phyloP scores from a whole-genome alignment of 1,284 basidiomycete species.

The Phlebopus sp. region DNA sequence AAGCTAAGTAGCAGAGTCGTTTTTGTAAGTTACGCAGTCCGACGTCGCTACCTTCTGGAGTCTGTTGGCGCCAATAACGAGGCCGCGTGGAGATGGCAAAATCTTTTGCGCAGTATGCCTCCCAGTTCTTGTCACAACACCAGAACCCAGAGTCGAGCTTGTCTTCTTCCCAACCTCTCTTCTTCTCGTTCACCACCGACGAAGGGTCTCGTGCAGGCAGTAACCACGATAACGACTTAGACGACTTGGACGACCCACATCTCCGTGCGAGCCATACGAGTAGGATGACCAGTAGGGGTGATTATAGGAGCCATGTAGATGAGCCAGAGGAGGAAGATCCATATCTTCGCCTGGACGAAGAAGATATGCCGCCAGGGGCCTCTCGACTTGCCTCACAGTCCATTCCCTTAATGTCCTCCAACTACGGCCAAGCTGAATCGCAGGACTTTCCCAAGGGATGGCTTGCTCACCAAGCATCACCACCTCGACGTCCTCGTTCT shows the following conservation, averaged over 20 bases:
- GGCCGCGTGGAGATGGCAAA: slow-evolving; percentile 41
- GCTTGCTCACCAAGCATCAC: slow-evolving; percentile 65
- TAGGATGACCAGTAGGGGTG: slow-evolving; percentile 25
- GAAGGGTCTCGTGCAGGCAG: slow-evolving; percentile 57
- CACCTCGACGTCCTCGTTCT: slow-evolving; percentile 37
- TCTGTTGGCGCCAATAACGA: slow-evolving; percentile 18
- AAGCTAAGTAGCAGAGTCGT: too few relatives aligned
- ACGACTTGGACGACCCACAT: slow-evolving; percentile 73
- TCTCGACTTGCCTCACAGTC: slow-evolving; percentile 45
- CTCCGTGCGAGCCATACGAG: slow-evolving; percentile 46
- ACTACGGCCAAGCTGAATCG: slow-evolving; percentile 36
- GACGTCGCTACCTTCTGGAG: slow-evolving; percentile 11
- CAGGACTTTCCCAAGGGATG: slow-evolving; percentile 54
- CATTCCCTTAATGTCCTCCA: slow-evolving; percentile 48
- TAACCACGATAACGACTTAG: slow-evolving; percentile 49
- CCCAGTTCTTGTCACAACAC: slow-evolving; percentile 51
- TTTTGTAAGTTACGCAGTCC: slow-evolving; percentile 13
- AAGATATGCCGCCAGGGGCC: slow-evolving; percentile 37
- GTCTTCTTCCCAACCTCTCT: slow-evolving; percentile 71
- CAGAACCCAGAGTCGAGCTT: slow-evolving; percentile 42
- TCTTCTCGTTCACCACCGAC: slow-evolving; percentile 79
- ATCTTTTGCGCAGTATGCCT: slow-evolving; percentile 56
- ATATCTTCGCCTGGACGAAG: slow-evolving; percentile 69
- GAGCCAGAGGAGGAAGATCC: slow-evolving; percentile 62
- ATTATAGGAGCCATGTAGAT: slow-evolving; percentile 25